Evolutionary conservation across 306 rosid species (phyloP).

Genomic region (Dalbergia oliveri): DNA sequence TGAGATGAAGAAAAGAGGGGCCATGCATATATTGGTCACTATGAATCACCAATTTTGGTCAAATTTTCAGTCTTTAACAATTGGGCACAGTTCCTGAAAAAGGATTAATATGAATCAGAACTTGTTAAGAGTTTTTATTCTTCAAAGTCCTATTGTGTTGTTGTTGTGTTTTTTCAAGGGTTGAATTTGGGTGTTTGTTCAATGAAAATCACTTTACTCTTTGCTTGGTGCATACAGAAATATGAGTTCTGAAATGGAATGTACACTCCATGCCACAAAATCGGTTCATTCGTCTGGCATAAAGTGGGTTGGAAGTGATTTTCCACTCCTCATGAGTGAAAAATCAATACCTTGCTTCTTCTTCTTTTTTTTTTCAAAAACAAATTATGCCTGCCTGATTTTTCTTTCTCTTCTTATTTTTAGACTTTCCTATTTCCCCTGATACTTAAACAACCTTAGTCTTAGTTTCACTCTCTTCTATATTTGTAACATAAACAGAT

Average conservation of each 20-base stretch:
- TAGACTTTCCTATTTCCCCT: too few relatives aligned
- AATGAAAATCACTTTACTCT: neutral
- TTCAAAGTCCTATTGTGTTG: too few relatives aligned
- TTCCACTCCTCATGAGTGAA: neutral
- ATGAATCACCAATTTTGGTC: too few relatives aligned
- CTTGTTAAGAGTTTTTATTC: too few relatives aligned
- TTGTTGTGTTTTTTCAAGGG: too few relatives aligned
- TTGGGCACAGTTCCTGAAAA: too few relatives aligned
- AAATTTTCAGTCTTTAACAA: too few relatives aligned
- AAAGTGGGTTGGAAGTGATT: neutral
- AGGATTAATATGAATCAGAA: too few relatives aligned
- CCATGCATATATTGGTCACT: too few relatives aligned
- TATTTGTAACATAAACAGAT: neutral
- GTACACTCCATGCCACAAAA: too few relatives aligned
- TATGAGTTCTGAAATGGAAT: slow-evolving; percentile 13
- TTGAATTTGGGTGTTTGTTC: too few relatives aligned
- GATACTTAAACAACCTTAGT: neutral
- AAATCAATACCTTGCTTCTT: neutral
- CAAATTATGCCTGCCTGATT: neutral
- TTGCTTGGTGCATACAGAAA: neutral
- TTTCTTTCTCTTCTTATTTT: neutral
- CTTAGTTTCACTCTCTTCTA: neutral
- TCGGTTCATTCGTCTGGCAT: neutral
- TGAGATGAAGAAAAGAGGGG: neutral
- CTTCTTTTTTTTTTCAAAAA: too few relatives aligned